phyloP scores from a whole-genome alignment of 371 early-diverging fungal genomes.

The Mucor plumbeus region DNA sequence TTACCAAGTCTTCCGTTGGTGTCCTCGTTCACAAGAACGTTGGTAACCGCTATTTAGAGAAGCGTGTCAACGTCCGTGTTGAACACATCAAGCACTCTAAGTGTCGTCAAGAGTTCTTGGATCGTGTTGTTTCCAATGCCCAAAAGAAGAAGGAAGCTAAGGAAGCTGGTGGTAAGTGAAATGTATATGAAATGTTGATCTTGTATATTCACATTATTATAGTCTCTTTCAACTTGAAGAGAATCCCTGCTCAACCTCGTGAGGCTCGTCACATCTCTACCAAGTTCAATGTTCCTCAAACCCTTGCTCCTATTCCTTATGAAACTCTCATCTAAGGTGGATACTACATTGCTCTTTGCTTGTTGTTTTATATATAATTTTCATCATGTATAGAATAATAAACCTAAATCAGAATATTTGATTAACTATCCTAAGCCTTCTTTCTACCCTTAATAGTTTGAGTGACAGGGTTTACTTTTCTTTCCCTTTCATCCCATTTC shows the following conservation, averaged over 20 bases:
- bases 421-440: slow-evolving; percentile 7
- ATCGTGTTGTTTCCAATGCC: slow-evolving; percentile 94
- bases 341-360: not conserved
- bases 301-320: slow-evolving; percentile 93
- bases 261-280: slow-evolving; percentile 87
- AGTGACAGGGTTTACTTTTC: slow-evolving; percentile 8
- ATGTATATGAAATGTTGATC: not conserved
- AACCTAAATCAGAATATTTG: not conserved
- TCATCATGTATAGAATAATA: slow-evolving; percentile 5
- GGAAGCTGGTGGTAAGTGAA: slow-evolving; percentile 51
- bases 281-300: slow-evolving; percentile 88
- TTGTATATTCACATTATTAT: slow-evolving; percentile 13
- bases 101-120: slow-evolving; percentile 97
- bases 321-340: slow-evolving; percentile 79
- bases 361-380: slow-evolving; percentile 2
- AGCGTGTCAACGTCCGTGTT: slow-evolving; percentile 97
- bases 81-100: slow-evolving; percentile 99
- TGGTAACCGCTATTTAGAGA: slow-evolving; percentile 97
- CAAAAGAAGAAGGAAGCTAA: slow-evolving; percentile 79
- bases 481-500: not conserved
- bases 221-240: slow-evolving; percentile 82
- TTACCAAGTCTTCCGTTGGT: slow-evolving; percentile 97
- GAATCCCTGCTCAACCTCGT: slow-evolving; percentile 92
- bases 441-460: not conserved
- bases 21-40: slow-evolving; percentile 98